Conservation (phyloP, 1,284 basidiomycete genomes). For the Cryptococcus amylolentus region DNA sequence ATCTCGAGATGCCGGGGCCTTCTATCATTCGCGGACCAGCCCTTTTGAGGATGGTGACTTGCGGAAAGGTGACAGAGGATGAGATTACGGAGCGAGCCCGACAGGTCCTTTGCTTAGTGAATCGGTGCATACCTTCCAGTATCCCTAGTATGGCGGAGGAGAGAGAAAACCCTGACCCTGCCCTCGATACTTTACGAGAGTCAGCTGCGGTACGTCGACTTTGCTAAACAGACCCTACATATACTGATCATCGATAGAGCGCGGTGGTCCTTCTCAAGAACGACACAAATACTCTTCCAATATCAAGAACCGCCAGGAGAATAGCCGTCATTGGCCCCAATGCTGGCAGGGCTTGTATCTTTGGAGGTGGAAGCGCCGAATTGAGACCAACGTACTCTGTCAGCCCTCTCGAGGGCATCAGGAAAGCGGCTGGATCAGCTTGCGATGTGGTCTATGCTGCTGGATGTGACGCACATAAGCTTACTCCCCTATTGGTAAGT, state of each 20-base stretch:
- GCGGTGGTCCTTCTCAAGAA: constrained; percentile 57
- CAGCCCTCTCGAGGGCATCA: constrained; percentile 67
- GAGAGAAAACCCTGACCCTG: constrained; percentile 24
- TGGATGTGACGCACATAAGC: constrained; percentile 3
- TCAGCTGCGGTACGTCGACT: too few species aligned
- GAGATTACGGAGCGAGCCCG: constrained; percentile 66
- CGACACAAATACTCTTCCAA: constrained; percentile 18
- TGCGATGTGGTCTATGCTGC: constrained; percentile 8
- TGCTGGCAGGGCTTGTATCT: constrained; percentile 63
- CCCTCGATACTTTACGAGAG: too few species aligned
- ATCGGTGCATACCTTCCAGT: constrained; percentile 22
- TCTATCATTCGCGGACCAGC: constrained; percentile 31
- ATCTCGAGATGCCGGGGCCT: constrained; percentile 59
- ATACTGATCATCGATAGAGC: too few species aligned
- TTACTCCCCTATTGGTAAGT: too few species aligned
- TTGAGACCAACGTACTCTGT: constrained; percentile 69
- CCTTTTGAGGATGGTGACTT: constrained; percentile 60
- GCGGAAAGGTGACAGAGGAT: constrained; percentile 57
- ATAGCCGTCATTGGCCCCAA: constrained; percentile 74
- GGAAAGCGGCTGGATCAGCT: background rate
- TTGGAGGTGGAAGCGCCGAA: constrained; percentile 71
- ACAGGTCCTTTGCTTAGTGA: constrained; percentile 43
- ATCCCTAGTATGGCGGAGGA: constrained; percentile 49
- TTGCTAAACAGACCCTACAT: too few species aligned
- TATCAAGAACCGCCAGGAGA: constrained; percentile 53